These are phyloP conservation scores for Sporothrix humicola DNA, from an alignment of 2,329 filamentous ascomycete species.

Conservation along the genomic window DNA sequence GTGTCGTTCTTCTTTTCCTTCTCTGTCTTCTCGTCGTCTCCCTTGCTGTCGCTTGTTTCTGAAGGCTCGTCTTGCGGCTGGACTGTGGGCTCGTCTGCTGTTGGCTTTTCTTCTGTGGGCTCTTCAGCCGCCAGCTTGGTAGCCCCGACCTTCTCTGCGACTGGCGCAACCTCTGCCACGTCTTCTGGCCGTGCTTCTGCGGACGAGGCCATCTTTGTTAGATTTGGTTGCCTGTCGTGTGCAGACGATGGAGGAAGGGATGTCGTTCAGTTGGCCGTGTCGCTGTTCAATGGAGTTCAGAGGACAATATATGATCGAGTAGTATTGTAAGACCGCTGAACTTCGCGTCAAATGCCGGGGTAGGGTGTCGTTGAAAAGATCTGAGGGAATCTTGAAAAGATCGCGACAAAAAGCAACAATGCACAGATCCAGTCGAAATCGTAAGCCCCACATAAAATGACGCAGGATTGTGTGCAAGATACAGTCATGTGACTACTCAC, in stretches of 20 bases:
- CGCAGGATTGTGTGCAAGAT: neutral
- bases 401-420: neutral
- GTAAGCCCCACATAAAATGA: constrained; percentile 7
- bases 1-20: neutral
- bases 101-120: neutral
- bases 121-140: neutral
- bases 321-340: no score
- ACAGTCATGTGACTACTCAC: neutral
- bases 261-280: no score
- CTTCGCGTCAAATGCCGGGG: no score
- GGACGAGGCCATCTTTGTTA: constrained; percentile 26
- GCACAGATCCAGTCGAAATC: neutral
- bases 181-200: constrained; percentile 4
- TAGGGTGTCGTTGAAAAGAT: neutral
- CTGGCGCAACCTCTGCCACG: neutral
- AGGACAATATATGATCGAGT: no score
- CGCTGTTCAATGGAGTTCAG: no score
- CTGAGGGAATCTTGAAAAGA: no score
- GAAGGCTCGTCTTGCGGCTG: neutral
- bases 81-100: neutral
- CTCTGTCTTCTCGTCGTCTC: neutral
- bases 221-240: neutral
- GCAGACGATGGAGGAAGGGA: neutral
- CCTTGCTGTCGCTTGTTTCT: neutral
- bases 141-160: neutral